A percentile compares a stretch with the other conserved stretches of the same genome.
These are phyloP conservation scores for Henningerozyma blattae DNA, from an alignment of 805 yeast species.

Conservation along the genomic window DNA sequence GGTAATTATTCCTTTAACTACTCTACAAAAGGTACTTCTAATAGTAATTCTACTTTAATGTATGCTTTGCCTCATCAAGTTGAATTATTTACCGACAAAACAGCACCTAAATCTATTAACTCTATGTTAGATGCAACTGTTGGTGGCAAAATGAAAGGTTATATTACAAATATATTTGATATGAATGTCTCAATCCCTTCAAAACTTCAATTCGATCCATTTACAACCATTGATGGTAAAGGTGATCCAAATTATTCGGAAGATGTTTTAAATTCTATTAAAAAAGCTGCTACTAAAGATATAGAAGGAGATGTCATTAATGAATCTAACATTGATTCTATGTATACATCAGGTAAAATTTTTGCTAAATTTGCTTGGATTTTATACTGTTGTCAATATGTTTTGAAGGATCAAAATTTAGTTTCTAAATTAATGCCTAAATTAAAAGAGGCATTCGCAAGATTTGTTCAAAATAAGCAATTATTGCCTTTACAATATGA, in stretches of 20 bases:
- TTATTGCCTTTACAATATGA: conserved; percentile 42
- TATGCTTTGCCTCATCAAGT: conserved; percentile 65
- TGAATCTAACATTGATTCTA: conserved; percentile 51
- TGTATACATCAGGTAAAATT: conserved; percentile 84
- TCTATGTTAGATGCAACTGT: conserved; percentile 35
- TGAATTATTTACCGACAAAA: conserved; percentile 28
- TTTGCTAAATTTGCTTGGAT: conserved; percentile 84
- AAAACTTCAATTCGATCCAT: conserved; percentile 35
- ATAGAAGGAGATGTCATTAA: conserved; percentile 30
- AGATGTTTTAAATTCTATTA: conserved; percentile 21
- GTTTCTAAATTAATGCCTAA: conserved; percentile 41
- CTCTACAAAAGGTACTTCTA: conserved; percentile 33
- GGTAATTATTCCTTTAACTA: conserved; percentile 33
- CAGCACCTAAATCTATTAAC: conserved; percentile 8
- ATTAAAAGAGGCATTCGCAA: conserved; percentile 36
- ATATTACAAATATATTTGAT: conserved; percentile 28
- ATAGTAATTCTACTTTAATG: conserved; percentile 33
- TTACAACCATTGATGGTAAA: conserved; percentile 23
- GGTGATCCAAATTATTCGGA: conserved; percentile 17
- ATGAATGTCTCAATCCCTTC: conserved; percentile 35
- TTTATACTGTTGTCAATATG: conserved; percentile 54
- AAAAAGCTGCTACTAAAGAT: conserved; percentile 26
- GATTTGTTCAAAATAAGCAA: conserved; percentile 31
- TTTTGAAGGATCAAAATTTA: conserved; percentile 42
- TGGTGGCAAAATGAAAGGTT: conserved; percentile 36